Evolutionary conservation across 1,284 basidiomycete genomes (phyloP).

Genomic region (Naganishia cerealis): DNA sequence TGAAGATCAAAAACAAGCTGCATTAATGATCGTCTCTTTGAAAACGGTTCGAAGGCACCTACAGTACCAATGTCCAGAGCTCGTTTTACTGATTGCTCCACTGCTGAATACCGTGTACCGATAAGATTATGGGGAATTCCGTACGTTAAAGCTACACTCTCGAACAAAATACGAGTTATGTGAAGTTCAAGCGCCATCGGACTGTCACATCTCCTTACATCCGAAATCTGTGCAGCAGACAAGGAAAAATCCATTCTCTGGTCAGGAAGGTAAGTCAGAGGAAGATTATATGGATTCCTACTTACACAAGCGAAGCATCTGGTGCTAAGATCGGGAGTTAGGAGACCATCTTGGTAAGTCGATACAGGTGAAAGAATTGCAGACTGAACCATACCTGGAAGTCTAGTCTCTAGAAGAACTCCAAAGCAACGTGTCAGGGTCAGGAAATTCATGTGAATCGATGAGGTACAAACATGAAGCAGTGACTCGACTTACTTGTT

Average conservation of each 20-base stretch:
- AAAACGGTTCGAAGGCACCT: neutral
- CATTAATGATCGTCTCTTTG: neutral
- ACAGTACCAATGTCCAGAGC: slow-evolving; percentile 23
- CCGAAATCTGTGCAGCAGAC: neutral
- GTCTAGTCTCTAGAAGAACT: slow-evolving; percentile 8
- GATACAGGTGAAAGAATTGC: neutral
- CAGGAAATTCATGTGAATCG: neutral
- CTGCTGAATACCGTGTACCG: neutral
- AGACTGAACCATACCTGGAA: slow-evolving; percentile 1
- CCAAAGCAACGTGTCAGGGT: neutral
- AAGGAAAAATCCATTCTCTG: neutral
- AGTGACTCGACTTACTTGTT: slow-evolving; percentile 10
- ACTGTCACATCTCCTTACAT: slow-evolving; percentile 2
- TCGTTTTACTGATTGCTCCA: neutral
- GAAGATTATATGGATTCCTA: neutral
- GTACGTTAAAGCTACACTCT: slow-evolving; percentile 10
- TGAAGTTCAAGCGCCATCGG: neutral
- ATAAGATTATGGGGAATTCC: neutral
- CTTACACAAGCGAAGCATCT: slow-evolving; percentile 17
- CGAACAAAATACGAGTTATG: neutral
- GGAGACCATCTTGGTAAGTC: neutral
- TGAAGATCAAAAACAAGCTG: neutral
- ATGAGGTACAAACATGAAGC: no score
- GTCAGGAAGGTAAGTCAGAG: neutral
- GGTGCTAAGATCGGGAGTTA: neutral